phyloP scores from a whole-genome alignment of 306 rosid species.

The Dryas drummondii region DNA sequence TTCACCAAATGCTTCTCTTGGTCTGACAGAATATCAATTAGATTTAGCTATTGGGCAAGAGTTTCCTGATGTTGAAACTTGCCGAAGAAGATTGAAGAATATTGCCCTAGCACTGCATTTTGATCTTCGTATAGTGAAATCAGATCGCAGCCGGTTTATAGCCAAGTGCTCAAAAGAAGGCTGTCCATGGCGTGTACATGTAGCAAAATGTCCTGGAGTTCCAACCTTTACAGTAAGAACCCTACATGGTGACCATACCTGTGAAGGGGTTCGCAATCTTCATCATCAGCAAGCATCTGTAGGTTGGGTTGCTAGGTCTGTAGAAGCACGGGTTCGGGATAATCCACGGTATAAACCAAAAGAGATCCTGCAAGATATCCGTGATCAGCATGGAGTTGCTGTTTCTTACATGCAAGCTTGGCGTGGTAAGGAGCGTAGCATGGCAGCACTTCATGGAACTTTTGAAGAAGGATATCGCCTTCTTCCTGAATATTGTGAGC shows the following conservation, averaged over 20 bases:
- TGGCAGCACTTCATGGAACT: slow-evolving; percentile 99
- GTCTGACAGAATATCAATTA: slow-evolving; percentile 46
- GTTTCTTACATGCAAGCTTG: slow-evolving; percentile 99
- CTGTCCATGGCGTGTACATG: slow-evolving; percentile 99
- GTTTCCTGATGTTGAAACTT: slow-evolving; percentile 95
- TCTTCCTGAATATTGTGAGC: slow-evolving; percentile 95
- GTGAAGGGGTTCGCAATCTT: slow-evolving; percentile 92
- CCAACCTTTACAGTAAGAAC: slow-evolving; percentile 92
- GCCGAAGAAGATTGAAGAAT: slow-evolving; percentile 93
- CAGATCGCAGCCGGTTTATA: slow-evolving; percentile 96
- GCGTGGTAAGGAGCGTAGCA: slow-evolving; percentile 99
- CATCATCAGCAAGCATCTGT: slow-evolving; percentile 99
- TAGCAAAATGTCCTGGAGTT: slow-evolving; percentile 97
- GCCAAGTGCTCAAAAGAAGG: slow-evolving; percentile 99
- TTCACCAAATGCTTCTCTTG: slow-evolving; percentile 40
- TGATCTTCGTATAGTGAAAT: slow-evolving; percentile 96
- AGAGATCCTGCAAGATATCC: slow-evolving; percentile 92
- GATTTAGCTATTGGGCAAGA: slow-evolving; percentile 79
- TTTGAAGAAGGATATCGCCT: slow-evolving; percentile 91
- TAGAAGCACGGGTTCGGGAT: slow-evolving; percentile 89
- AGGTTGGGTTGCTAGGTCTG: slow-evolving; percentile 99
- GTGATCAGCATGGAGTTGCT: slow-evolving; percentile 97
- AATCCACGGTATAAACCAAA: slow-evolving; percentile 95
- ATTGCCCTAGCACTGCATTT: slow-evolving; percentile 94
- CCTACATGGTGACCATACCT: slow-evolving; percentile 86